phyloP scores from a whole-genome alignment of 1,284 basidiomycete species.

The Cryptococcus sp. region DNA sequence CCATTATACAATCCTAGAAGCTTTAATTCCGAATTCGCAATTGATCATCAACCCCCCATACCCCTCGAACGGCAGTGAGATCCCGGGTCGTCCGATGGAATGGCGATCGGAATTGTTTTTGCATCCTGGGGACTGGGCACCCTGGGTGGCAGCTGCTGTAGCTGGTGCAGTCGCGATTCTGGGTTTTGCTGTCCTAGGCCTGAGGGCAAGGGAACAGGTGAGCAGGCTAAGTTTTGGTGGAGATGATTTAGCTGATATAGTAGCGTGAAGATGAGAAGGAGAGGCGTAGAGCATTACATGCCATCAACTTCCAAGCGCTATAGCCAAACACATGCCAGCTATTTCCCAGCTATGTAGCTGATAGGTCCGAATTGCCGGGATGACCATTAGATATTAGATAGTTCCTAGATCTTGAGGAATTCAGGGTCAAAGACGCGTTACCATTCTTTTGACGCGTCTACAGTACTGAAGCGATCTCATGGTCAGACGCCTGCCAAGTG shows the following conservation, averaged over 20 bases:
- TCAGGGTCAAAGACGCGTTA: too few species aligned
- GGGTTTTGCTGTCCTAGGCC: constrained; percentile 73
- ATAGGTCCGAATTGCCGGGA: too few species aligned
- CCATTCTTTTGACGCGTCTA: too few species aligned
- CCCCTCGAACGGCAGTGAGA: too few species aligned
- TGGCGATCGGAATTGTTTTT: constrained; percentile 92
- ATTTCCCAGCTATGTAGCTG: too few species aligned
- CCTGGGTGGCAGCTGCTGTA: constrained; percentile 87
- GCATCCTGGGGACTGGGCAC: constrained; percentile 94
- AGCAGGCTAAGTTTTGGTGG: neutral
- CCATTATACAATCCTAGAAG: constrained; percentile 87
- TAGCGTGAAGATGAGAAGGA: constrained; percentile 83
- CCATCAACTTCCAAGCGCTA: constrained; percentile 94
- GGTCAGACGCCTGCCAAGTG: too few species aligned
- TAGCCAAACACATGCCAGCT: too few species aligned
- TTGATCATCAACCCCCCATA: constrained; percentile 84
- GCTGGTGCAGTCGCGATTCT: constrained; percentile 69
- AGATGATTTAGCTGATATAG: constrained; percentile 48
- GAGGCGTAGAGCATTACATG: constrained; percentile 76
- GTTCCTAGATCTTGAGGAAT: too few species aligned
- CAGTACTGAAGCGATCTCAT: too few species aligned
- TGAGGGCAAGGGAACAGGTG: constrained; percentile 85
- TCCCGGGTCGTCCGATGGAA: constrained; percentile 40
- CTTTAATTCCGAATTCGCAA: constrained; percentile 95
- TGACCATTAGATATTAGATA: too few species aligned